A percentile compares a stretch with the other conserved stretches of the same genome.
Evolutionary conservation across 73 alveolate species (phyloP).

Genomic region (Symbiodinium pilosum): DNA sequence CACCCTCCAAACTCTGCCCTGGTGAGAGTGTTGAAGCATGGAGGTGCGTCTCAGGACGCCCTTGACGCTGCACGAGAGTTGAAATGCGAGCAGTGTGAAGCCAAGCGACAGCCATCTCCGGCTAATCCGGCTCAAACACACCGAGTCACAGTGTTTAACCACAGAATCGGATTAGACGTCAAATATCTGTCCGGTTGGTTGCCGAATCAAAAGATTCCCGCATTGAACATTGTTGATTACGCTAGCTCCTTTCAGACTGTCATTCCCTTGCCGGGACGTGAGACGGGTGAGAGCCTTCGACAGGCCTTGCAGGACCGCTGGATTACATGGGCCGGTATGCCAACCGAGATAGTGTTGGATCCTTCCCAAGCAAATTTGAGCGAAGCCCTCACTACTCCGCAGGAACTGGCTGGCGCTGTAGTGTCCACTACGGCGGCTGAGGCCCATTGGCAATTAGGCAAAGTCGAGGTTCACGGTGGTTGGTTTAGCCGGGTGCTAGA

Average conservation of each 20-base stretch:
- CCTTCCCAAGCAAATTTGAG: background rate
- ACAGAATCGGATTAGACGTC: too few relatives aligned
- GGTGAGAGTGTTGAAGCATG: background rate
- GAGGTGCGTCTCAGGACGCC: background rate
- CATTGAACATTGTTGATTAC: too few relatives aligned
- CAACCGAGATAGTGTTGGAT: background rate
- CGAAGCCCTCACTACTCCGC: background rate
- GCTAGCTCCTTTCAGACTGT: background rate
- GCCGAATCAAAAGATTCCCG: too few relatives aligned
- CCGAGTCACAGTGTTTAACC: constrained; percentile 11
- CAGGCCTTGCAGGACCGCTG: background rate
- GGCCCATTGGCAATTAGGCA: background rate
- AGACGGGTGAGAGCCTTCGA: background rate
- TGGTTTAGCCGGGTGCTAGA: background rate
- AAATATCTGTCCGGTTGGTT: too few relatives aligned
- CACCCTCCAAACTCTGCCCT: background rate
- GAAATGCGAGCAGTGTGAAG: background rate
- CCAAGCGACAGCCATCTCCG: background rate
- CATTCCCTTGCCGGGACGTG: background rate
- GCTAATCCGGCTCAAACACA: constrained; percentile 2
- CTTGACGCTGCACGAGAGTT: background rate
- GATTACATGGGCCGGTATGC: constrained; percentile 14
- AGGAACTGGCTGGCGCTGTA: background rate
- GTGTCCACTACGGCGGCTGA: background rate
- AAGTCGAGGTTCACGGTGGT: constrained; percentile 18